A percentile compares a stretch with the other conserved stretches of the same genome.
These are phyloP conservation scores for Cladorrhinum sp. DNA, from an alignment of 2,329 filamentous ascomycete species.

Conservation along the genomic window DNA sequence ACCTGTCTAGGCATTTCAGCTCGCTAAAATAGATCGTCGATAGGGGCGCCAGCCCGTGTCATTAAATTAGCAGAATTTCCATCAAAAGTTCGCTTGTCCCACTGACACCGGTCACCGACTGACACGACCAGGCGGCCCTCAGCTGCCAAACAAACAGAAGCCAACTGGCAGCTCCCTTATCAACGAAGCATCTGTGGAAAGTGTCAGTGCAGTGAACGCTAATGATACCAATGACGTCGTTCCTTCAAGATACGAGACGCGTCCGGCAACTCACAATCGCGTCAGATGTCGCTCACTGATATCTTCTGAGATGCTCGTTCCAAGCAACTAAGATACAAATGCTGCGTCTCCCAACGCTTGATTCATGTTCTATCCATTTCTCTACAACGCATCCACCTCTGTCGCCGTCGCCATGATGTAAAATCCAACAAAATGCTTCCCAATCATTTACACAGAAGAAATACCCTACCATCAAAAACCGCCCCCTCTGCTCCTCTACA, in stretches of 20 bases:
- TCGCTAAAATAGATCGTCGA: no score
- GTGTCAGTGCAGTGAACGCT: neutral
- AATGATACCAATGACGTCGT: neutral
- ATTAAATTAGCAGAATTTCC: neutral
- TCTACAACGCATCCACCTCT: neutral
- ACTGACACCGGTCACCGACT: neutral
- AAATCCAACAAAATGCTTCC: neutral
- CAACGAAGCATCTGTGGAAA: neutral
- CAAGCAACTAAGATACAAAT: neutral
- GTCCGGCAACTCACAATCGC: neutral
- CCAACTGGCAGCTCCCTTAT: neutral
- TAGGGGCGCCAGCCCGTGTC: no score
- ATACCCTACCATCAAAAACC: neutral
- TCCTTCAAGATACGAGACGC: neutral
- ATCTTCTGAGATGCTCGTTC: no score
- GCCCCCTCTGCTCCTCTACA: neutral
- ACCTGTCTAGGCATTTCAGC: no score
- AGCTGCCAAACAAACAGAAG: no score
- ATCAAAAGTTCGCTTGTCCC: no score
- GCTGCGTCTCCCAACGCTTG: neutral
- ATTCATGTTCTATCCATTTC: neutral
- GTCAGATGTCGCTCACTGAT: neutral
- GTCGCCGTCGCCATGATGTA: neutral
- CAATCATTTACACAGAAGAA: neutral
- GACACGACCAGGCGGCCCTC: no score